Base-by-base conservation (phyloP, 805 yeast genomes). In the Teunomyces panamensis region DNA sequence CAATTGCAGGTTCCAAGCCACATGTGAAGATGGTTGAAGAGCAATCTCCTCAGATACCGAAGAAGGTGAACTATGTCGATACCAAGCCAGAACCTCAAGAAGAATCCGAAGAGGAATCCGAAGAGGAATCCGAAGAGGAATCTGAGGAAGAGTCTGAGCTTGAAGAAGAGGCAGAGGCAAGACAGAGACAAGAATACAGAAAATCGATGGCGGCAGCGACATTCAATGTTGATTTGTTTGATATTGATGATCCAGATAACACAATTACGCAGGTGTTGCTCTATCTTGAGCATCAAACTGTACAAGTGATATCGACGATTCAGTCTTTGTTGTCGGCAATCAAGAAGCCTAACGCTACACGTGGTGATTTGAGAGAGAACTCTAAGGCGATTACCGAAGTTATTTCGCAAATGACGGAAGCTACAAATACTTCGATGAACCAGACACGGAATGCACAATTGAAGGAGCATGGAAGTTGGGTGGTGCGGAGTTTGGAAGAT, bases 211-310 rank as follows among this genome's bases (percentile, higher is more conserved):
- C 77, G 2, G 79, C 78, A 2, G 78, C 78, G 8, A 77, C 81
- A 2, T 87, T 85, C 67, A 85, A 85, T 64, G 74, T 87, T 45
- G 87, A 85, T 48, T 79, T 83, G 30, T 89, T 87, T 65, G 89
- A 88, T 66, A 84, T 87, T 45, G 85, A 84, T 48, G 87, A 89
- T 58, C 96, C 96, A 1, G 97, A 91, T 59, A 88, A 89, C 62
- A 87, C 96, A 1, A 76, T 91, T 53, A 82, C 89, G 6, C 95
- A 89, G 58, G 81, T 92, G 49, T 79, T 91, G 57, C 74, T 84
- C 27, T 92, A 90, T 63, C 75, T 92, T 58, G 98, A 92, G 64
- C 96, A 89, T 65, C 96, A 91, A 68, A 91, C 97, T 0, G 91
- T 88, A 13, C 87, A 87, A 58, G 97, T 92, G 2, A 91, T 92